Base-by-base conservation (phyloP, 192 early-diverging fungal genomes). In the Backusella sp. region DNA sequence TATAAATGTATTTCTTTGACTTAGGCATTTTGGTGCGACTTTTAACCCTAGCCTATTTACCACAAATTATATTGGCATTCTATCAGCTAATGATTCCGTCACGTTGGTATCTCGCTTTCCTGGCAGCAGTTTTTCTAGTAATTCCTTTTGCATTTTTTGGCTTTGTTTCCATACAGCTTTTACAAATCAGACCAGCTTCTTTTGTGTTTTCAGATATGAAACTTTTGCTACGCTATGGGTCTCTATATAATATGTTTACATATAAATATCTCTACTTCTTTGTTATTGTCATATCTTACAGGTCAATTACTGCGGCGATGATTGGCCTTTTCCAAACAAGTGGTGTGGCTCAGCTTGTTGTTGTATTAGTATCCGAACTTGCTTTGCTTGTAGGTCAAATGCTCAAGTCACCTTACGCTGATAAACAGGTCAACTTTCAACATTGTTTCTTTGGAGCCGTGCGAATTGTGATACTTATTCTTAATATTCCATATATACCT, bases 21-120 rank as follows among this genome's bases (percentile, higher is more conserved):
- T 66, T 73, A 87, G 86, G 86, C 41, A 80, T 80, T 26, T 42
- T 84, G 26, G n/a, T 87, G 7, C 76, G 86, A 17, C 59, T 81
- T 14, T 75, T 85, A 66, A 42, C 70, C 1, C 66, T 87, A 11
- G 73, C 83, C 12, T 87, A 83, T 53, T 74, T 85, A 19, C 86
- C 86, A 0, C 65, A 85, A 30, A 76, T 84, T 17, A 78, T 82
- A 1, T 76, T 78, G 6, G 77, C 80, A 11, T 84, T 87, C 71
- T 87, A 85, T 42, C 86, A 87, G 56, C 66, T 87, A 17, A 87
- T 84, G 39, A 44, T 87, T n/a, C 72, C 81, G 0, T 74, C 84
- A 1, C 66, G 59, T 0, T 80, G 82, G 82, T 77, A 76, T 26
- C 46, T 76, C 11, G 39, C 82, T 14, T 28, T 77, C 15, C 65